Base-by-base conservation (phyloP, 139 green algal species). In the Tetradesmus lagerheimii region DNA sequence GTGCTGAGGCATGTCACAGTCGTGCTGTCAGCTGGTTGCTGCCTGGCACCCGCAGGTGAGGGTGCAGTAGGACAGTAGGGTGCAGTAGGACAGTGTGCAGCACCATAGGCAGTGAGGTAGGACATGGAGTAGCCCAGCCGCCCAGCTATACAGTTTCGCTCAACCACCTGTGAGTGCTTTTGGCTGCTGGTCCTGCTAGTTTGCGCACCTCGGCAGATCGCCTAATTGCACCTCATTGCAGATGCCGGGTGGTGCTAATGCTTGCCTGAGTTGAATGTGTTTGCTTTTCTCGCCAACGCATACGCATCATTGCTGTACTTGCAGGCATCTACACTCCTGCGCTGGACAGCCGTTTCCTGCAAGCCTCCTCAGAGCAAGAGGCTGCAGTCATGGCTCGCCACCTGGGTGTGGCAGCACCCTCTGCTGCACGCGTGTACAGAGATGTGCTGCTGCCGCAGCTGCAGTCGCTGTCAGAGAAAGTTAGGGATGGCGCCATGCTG, bases 361-460 rank as follows among this genome's bases (percentile, higher is more conserved):
- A 20, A 38, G 25, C 53, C 27, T 14, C 23, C 14, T 41, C 0
- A 29, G 57, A 66, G 45, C 18, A 50, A 12, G 76, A 87, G 27
- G 37, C 87, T 12, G 78, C 86, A 78, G 57, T 91, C 34, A 57
- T 92, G 80, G 47, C 66, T 0, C 57, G 39, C 18, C 74, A 90
- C 38, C 88, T 95, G 18, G 89, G 91, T 1, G 87, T 94, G 15
- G 80, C 38, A 1, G 90, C 92, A 6, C 57, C 95, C 31, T 71
- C 74, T 4, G 83, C 85, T 12, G 91, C 89, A 5, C 80, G 92
- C 29, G 78, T 93, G 74, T 93, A 95, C 83, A 85, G 81, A 29
- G 57, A 35, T 12, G 82, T 89, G 16, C 27, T 94, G 41, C 29
- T 94, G 47, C 77, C 82, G 8, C 47, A 81, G 35, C 78, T 91